phyloP scores from a whole-genome alignment of 1,284 basidiomycete genomes.

The Inonotus obliquus region DNA sequence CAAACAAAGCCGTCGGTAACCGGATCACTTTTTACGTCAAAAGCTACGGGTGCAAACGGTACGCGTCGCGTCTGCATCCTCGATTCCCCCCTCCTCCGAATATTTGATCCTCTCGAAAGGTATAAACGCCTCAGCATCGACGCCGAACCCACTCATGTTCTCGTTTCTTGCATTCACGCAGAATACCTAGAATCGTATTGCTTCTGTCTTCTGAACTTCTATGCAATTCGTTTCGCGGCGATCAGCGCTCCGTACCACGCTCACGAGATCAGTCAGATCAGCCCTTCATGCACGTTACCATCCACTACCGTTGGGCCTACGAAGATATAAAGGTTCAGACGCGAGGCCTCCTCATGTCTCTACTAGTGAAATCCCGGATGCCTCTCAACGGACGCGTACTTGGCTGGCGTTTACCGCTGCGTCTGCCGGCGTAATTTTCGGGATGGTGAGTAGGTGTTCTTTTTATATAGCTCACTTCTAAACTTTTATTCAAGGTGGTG shows the following conservation, averaged over 20 bases:
- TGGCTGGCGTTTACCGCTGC: background rate
- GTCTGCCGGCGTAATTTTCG: conserved; percentile 3
- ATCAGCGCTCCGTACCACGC: background rate
- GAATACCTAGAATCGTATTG: background rate
- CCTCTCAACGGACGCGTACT: background rate
- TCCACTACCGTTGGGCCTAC: background rate
- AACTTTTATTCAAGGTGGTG: background rate
- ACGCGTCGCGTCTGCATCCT: background rate
- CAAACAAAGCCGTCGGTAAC: background rate
- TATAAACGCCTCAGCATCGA: no score
- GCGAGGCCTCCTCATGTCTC: background rate
- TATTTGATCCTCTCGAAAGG: background rate
- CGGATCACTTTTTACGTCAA: background rate
- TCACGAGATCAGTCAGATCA: background rate
- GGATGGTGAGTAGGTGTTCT: conserved; percentile 1
- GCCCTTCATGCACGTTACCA: background rate
- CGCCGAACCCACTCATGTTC: no score
- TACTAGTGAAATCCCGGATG: background rate
- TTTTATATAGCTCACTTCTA: background rate
- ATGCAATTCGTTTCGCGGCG: background rate
- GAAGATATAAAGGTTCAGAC: background rate
- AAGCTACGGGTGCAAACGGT: background rate
- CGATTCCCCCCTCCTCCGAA: background rate
- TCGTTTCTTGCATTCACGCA: no score
- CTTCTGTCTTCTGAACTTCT: background rate